A percentile compares a stretch with the other conserved stretches of the same genome.
phyloP scores from a whole-genome alignment of 2,329 filamentous ascomycete species.

The Cordyceps javanica region DNA sequence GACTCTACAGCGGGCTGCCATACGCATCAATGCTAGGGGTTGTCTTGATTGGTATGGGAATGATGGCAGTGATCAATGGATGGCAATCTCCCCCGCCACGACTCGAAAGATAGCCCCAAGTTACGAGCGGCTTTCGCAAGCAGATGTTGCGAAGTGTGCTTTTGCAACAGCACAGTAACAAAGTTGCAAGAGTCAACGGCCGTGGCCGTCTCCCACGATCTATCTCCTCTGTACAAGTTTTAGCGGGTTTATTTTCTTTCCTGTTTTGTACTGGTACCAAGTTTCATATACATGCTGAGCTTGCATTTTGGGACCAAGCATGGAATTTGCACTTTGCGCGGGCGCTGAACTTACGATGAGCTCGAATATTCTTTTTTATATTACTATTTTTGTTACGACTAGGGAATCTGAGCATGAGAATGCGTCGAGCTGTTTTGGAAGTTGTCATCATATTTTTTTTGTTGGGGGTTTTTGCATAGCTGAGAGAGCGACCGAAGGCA shows the following conservation, averaged over 20 bases:
- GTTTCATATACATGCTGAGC: slow-evolving; percentile 8
- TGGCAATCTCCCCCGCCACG: slow-evolving; percentile 51
- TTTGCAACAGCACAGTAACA: slow-evolving; percentile 6
- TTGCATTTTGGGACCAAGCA: slow-evolving; percentile 2
- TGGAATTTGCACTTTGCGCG: slow-evolving; percentile 9
- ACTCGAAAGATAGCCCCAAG: slow-evolving; percentile 25
- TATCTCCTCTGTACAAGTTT: slow-evolving; percentile 8
- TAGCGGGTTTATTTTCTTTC: slow-evolving; percentile 5
- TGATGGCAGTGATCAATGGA: slow-evolving; percentile 83
- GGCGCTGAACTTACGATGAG: slow-evolving; percentile 9
- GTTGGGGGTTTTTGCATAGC: slow-evolving; percentile 12
- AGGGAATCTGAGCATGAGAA: background rate
- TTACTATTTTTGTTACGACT: slow-evolving; percentile 8
- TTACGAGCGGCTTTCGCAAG: background rate
- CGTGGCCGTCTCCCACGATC: slow-evolving; percentile 10
- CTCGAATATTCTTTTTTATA: slow-evolving; percentile 10
- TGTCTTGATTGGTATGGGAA: slow-evolving; percentile 70
- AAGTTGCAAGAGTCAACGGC: slow-evolving; percentile 2
- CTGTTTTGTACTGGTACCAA: slow-evolving; percentile 9
- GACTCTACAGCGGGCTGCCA: slow-evolving; percentile 51
- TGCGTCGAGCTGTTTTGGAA: background rate
- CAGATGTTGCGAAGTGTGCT: background rate
- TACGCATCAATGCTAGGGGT: slow-evolving; percentile 80
- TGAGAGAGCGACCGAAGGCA: slow-evolving; percentile 8
- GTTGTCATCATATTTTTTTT: slow-evolving; percentile 6